phyloP scores from a whole-genome alignment of 2,329 filamentous ascomycete genomes.

The Cercospora berteroae region DNA sequence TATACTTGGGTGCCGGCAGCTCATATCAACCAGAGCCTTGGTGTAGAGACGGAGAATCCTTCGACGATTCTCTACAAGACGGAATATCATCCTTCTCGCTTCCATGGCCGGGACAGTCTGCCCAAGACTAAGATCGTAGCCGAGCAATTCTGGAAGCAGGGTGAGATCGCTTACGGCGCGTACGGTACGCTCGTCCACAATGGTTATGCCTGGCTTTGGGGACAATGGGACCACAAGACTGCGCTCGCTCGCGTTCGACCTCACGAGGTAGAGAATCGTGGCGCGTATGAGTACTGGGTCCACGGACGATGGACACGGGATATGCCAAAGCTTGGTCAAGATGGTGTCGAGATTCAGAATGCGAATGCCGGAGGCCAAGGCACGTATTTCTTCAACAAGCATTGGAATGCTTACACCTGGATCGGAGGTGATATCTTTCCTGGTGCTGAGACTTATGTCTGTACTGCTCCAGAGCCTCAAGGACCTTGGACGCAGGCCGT shows the following conservation, averaged over 20 bases:
- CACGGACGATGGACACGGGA: conserved; percentile 16
- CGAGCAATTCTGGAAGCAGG: conserved; percentile 21
- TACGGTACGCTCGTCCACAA: conserved; percentile 19
- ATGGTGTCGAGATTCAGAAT: conserved; percentile 23
- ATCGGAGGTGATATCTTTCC: conserved; percentile 28
- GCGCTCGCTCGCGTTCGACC: conserved; percentile 18
- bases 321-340: conserved; percentile 10
- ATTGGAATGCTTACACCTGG: conserved; percentile 31
- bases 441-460: conserved; percentile 26
- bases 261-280: conserved; percentile 14
- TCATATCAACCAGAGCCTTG: conserved; percentile 19
- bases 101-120: conserved; percentile 14
- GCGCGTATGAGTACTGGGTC: conserved; percentile 21
- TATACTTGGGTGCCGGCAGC: conserved; percentile 22
- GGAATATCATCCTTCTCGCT: conserved; percentile 13
- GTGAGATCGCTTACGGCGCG: conserved; percentile 18
- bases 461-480: conserved; percentile 29
- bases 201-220: conserved; percentile 20
- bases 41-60: conserved; percentile 14
- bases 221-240: conserved; percentile 16
- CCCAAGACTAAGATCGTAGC: conserved; percentile 20
- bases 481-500: conserved; percentile 29
- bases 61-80: conserved; percentile 20
- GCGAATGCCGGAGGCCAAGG: conserved; percentile 28
- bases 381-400: conserved; percentile 30